Evolutionary conservation across 305 asterid species (phyloP), one percentile per base, ranked within the genome.

Genomic region (Withania somnifera): DNA sequence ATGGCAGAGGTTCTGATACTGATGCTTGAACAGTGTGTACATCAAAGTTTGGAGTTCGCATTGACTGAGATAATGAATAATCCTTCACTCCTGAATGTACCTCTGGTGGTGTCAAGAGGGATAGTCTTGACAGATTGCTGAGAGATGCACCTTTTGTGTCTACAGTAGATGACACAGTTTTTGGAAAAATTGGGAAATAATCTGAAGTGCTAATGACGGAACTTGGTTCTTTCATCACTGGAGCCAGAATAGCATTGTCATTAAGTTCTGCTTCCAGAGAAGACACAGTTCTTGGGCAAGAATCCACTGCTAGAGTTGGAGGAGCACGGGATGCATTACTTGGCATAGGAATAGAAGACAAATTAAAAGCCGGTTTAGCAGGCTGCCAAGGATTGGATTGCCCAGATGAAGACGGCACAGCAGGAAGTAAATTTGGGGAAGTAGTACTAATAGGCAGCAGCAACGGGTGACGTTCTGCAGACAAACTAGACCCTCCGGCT

Each of bases 121-220:
- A 47, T 50, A 4, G 58, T 63, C 56, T 19, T 7, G 82, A 22
- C 22, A 38, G 24, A 34, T 82, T 34, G 64, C 51, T 40, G 17
- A 20, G 56, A 76, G 77, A 47, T 28, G 73, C 76, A 32, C 26
- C 40, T 38, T 54, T 47, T 15, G 68, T 28, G 42, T 45, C 82
- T 53, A 77, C 69, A 51, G 11, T 40, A 45, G 82, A 61, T 13
- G 71, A 10, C 63, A 40, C 47, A 32, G 78, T 34, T 51, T 30
- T 36, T 3, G 67, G 30, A 61, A 34, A 1, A 14, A 34, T 64
- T 66, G 82, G 67, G 24, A 17, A 77, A 77, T 58, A 60, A 60
- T 19, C 61, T 5, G 82, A 47, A 64, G 85, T 61, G 52, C 71
- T 61, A 82, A 77, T 24, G 51, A 77, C 20, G 53, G 85, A 57